Evolutionary conservation across 305 asterid genomes (phyloP), one percentile per base, ranked within the genome.

Genomic region (Andrographis paniculata): DNA sequence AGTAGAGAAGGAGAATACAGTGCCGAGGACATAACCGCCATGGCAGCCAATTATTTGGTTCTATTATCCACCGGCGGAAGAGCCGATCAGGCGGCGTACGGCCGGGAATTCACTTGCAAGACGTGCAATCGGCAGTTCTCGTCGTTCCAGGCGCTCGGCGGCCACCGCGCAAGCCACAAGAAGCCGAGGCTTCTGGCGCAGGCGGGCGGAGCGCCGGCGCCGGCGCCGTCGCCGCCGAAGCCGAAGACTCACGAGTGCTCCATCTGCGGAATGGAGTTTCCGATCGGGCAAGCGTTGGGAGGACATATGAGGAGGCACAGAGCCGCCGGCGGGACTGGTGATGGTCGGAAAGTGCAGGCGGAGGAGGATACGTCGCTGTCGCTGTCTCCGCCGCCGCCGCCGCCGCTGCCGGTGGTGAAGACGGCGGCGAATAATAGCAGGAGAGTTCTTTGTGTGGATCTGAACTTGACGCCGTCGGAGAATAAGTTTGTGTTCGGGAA

Each of bases 141-240:
- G 41, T 76, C 84, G 27, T 76, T 76, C 31, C 84, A 76, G 49
- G 84, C 84, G 22, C 68, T 76, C 18, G 84, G 84, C 17, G 84
- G 84, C 35, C 84, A 76, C 73, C 68, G 84, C 9, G 77, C 84
- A 3, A 76, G 80, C 72, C 84, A 76, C 56, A 76, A 76, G 62
- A 76, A 64, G 63, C 73, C 77, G 58, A 45, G 60, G 48, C 14
- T 51, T 56, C 14, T 35, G 44, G 52, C 3, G 49, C 37, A 16
- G 61, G 18, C 9, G n/a, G 64, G 24, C n/a, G 33, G 52, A 8
- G 15, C 47, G 12, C 10, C 38, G 14, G 30, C 12, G 20, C 52
- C n/a, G 28, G 45, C 38, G 37, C 37, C 53, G 31, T 49, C 73
- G 37, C 79, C 79, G 44, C 69, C 75, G 18, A 76, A 76, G 65